These are phyloP conservation scores for Hypholoma fasciculare DNA, from an alignment of 768 basidiomycete genomes.

Conservation along the genomic window DNA sequence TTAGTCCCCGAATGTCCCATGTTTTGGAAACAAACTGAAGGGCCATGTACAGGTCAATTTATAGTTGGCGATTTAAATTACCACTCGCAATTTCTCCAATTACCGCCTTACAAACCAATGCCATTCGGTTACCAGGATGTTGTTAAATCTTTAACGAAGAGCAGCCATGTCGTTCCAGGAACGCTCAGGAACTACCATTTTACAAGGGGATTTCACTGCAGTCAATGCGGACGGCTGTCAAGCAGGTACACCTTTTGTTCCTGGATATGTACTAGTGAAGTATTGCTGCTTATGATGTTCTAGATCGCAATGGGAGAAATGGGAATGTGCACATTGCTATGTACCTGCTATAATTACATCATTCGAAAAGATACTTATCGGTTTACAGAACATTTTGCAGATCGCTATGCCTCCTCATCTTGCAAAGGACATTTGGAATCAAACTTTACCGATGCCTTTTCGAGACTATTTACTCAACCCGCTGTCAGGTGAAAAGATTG, in stretches of 20 bases:
- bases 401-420: constrained; percentile 25
- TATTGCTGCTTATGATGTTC: constrained; percentile 1
- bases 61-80: constrained; percentile 45
- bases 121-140: constrained; percentile 38
- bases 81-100: constrained; percentile 43
- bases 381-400: constrained; percentile 7
- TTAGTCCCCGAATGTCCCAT: constrained; percentile 53
- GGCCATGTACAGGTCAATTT: constrained; percentile 14
- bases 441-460: constrained; percentile 28
- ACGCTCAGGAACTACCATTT: constrained; percentile 55
- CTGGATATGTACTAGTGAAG: background rate
- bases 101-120: constrained; percentile 31
- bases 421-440: constrained; percentile 36
- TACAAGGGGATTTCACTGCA: constrained; percentile 71
- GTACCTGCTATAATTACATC: constrained; percentile 31
- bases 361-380: background rate
- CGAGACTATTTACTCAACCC: constrained; percentile 29
- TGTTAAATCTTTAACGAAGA: constrained; percentile 32
- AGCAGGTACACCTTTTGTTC: constrained; percentile 50
- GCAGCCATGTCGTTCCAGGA: constrained; percentile 22
- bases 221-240: constrained; percentile 67
- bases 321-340: constrained; percentile 65
- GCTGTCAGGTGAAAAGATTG: constrained; percentile 28
- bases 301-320: constrained; percentile 74
- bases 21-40: constrained; percentile 49